Base-by-base conservation (phyloP, 129 eudicot genomes). In the Tagetes erecta region DNA sequence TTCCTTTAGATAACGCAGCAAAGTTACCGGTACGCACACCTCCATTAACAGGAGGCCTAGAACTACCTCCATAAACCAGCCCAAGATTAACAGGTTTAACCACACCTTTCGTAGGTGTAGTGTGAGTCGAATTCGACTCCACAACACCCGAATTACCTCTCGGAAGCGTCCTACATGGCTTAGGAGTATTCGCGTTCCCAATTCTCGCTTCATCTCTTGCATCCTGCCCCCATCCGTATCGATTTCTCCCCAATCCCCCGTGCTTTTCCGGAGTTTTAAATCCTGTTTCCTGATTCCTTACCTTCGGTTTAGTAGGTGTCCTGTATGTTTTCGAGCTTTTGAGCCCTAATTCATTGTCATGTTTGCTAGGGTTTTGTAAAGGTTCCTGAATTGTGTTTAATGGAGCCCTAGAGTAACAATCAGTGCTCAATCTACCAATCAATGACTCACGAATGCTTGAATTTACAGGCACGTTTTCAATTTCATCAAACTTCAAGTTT, bases 101-200 rank as follows among this genome's bases (percentile, higher is more conserved):
- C 7, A 86, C 90, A 75, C 88, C 86, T 80, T 92, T 92, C 33
- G 87, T 84, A 6, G 98, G 98, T 2, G 97, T 92, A 80, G 51
- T 69, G 34, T 85, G 87, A 3, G 86, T 63, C 8, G 92, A 86
- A 83, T 75, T 84, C 75, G 75, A 50, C 67, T 87, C 96, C 0
- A 83, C 51, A 62, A 55, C 71, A 62, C 82, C 74, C 14, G 78
- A 80, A 81, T 66, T 79, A 75, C 74, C 75, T 76, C 86, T 85
- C 37, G 85, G 82, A 5, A 44, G 66, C 5, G 80, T 67, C 77
- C 80, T 84, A 68, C 81, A 81, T 39, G 87, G 64, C 80, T 87
- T 79, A 9, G 93, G 88, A 38, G 96, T 86, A 62, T 71, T 77
- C 81, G 27, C 35, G 58, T 76, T 78, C 42, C 76, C 82, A 51